Conservation (phyloP, 2,329 filamentous ascomycete genomes). For the Fusarium marasasianum region DNA sequence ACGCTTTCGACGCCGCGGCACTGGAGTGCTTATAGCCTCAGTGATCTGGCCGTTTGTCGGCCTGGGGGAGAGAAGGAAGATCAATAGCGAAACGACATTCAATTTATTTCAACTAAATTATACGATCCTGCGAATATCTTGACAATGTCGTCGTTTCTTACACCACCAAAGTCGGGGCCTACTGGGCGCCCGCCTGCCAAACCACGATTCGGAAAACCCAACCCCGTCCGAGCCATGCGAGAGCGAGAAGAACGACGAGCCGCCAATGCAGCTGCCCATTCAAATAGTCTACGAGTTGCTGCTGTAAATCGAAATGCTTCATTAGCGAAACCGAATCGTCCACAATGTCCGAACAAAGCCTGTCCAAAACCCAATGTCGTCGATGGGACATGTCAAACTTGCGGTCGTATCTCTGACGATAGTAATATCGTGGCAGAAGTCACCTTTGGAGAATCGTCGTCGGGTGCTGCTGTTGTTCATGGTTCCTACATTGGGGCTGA, state of each 20-base stretch:
- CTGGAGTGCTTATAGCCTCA: background rate
- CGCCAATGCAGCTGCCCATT: slow-evolving; percentile 44
- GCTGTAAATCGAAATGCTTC: slow-evolving; percentile 45
- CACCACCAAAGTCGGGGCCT: slow-evolving; percentile 50
- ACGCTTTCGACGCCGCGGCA: background rate
- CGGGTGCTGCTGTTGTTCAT: slow-evolving; percentile 88
- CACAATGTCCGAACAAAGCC: slow-evolving; percentile 66
- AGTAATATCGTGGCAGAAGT: slow-evolving; percentile 93
- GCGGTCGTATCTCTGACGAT: slow-evolving; percentile 85
- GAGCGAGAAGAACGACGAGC: slow-evolving; percentile 60
- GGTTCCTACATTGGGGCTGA: slow-evolving; percentile 88
- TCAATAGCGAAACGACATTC: background rate
- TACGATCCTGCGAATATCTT: background rate
- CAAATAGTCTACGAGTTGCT: slow-evolving; percentile 42
- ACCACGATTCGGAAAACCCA: slow-evolving; percentile 56
- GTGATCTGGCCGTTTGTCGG: slow-evolving; percentile 23
- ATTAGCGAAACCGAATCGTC: slow-evolving; percentile 49
- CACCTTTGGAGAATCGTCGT: slow-evolving; percentile 86
- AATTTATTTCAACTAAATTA: background rate
- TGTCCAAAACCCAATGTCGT: slow-evolving; percentile 70
- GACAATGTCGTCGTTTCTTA: slow-evolving; percentile 60
- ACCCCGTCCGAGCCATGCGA: slow-evolving; percentile 61
- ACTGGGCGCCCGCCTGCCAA: slow-evolving; percentile 44
- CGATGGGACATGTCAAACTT: slow-evolving; percentile 80
- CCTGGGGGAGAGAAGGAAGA: slow-evolving; percentile 15